Conservation (phyloP, 257 asterid genomes). For the Schizonepeta tenuifolia region DNA sequence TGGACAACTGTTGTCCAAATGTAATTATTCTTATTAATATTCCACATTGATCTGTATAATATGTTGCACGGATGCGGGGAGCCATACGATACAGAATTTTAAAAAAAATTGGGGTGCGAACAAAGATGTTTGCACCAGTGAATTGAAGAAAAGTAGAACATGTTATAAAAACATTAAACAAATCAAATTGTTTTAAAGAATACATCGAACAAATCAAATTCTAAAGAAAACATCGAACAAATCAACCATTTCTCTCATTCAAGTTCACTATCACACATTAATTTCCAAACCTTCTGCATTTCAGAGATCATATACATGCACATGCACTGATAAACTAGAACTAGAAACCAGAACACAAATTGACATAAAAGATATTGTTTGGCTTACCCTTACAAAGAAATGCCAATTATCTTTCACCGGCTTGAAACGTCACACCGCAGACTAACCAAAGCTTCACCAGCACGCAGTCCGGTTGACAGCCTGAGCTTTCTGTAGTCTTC, state of each 20-base stretch:
- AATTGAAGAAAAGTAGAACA: too few relatives aligned
- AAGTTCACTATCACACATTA: background rate
- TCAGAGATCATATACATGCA: too few relatives aligned
- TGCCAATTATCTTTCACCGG: background rate
- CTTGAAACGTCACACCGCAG: background rate
- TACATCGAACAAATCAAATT: background rate
- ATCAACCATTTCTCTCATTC: background rate
- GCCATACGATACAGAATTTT: too few relatives aligned
- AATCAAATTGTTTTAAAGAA: too few relatives aligned
- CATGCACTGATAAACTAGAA: too few relatives aligned
- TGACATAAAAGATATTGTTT: background rate
- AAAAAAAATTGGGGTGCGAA: too few relatives aligned
- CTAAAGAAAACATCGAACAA: background rate
- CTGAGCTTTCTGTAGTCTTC: constrained; percentile 42
- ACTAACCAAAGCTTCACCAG: constrained; percentile 33
- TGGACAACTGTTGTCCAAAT: too few relatives aligned
- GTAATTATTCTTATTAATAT: too few relatives aligned
- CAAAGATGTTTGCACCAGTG: too few relatives aligned
- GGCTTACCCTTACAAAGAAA: background rate
- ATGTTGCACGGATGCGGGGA: too few relatives aligned
- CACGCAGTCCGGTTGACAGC: constrained; percentile 30
- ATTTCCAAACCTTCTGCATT: background rate
- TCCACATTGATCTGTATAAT: too few relatives aligned
- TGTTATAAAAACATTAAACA: background rate
- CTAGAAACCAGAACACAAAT: too few relatives aligned